phyloP scores from a whole-genome alignment of 495 filamentous ascomycete genomes.

The Haplographium delicatum region DNA sequence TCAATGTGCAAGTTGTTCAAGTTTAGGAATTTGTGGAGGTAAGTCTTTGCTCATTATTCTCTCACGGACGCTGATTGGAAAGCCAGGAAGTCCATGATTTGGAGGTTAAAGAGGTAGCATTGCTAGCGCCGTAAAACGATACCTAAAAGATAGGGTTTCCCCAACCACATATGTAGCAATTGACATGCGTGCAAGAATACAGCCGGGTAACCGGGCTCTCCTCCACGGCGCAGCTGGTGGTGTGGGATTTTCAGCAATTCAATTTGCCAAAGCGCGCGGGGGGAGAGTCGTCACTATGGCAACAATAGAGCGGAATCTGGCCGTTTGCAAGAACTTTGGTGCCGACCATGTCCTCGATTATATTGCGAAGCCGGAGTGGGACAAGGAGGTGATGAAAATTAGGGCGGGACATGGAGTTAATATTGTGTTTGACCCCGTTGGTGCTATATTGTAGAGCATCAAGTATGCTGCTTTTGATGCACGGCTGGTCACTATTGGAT shows the following conservation, averaged over 20 bases:
- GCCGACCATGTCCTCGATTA: constrained; percentile 85
- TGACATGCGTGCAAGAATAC: constrained; percentile 68
- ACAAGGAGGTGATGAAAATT: constrained; percentile 68
- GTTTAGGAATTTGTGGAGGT: too few species aligned
- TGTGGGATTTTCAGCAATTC: constrained; percentile 89
- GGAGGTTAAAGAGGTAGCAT: too few species aligned
- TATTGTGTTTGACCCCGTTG: constrained; percentile 87
- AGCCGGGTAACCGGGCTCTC: constrained; percentile 78
- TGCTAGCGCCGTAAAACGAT: too few species aligned
- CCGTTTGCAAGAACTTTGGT: constrained; percentile 71
- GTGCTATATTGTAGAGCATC: constrained; percentile 73
- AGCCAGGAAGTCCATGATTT: too few species aligned
- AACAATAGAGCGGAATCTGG: constrained; percentile 68
- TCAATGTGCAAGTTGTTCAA: too few species aligned
- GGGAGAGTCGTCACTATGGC: constrained; percentile 89
- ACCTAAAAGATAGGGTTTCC: constrained; percentile 74
- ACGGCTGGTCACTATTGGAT: constrained; percentile 80
- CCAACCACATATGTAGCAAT: constrained; percentile 87
- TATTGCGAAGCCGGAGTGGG: constrained; percentile 62
- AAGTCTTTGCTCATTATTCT: too few species aligned
- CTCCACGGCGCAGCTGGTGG: constrained; percentile 92
- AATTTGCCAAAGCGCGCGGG: constrained; percentile 86
- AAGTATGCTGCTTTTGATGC: constrained; percentile 93
- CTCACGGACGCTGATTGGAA: too few species aligned
- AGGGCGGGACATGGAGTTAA: constrained; percentile 72